A percentile compares a stretch with the other conserved stretches of the same genome.
These are phyloP conservation scores for Glaciozyma antarctica DNA, from an alignment of 768 basidiomycete genomes.

Conservation along the genomic window DNA sequence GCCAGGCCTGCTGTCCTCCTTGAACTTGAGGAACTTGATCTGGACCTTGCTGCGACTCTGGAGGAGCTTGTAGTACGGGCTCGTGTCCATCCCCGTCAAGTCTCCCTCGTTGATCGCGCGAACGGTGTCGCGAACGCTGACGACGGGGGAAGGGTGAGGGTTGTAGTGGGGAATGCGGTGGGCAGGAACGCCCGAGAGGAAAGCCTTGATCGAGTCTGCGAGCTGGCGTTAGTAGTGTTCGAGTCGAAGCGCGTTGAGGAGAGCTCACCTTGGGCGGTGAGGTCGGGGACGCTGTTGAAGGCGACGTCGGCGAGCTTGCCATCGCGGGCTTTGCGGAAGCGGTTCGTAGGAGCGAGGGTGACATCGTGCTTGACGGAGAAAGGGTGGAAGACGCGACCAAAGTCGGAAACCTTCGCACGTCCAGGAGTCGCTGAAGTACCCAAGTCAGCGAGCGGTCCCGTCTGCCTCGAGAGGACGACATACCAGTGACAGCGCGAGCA, in stretches of 20 bases:
- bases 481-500: neutral
- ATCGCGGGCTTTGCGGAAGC: constrained; percentile 44
- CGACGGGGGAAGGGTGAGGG: constrained; percentile 12
- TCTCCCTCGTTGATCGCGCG: constrained; percentile 65
- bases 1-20: constrained; percentile 75
- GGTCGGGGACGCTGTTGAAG: constrained; percentile 3
- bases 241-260: neutral
- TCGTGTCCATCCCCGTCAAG: constrained; percentile 57
- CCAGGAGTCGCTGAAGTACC: neutral
- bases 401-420: constrained; percentile 46
- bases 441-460: neutral
- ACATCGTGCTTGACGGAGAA: constrained; percentile 50
- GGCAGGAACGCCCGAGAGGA: constrained; percentile 20
- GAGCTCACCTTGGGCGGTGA: constrained; percentile 16
- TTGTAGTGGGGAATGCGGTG: constrained; percentile 21
- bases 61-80: constrained; percentile 54
- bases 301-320: neutral
- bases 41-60: constrained; percentile 51
- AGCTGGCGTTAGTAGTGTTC: neutral
- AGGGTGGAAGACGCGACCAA: constrained; percentile 64
- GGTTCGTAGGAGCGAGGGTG: constrained; percentile 61
- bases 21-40: constrained; percentile 73
- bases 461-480: neutral
- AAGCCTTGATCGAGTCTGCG: constrained; percentile 14
- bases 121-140: constrained; percentile 49